Base-by-base conservation (phyloP, 1,284 basidiomycete genomes). In the Ganoderma leucocontextum region DNA sequence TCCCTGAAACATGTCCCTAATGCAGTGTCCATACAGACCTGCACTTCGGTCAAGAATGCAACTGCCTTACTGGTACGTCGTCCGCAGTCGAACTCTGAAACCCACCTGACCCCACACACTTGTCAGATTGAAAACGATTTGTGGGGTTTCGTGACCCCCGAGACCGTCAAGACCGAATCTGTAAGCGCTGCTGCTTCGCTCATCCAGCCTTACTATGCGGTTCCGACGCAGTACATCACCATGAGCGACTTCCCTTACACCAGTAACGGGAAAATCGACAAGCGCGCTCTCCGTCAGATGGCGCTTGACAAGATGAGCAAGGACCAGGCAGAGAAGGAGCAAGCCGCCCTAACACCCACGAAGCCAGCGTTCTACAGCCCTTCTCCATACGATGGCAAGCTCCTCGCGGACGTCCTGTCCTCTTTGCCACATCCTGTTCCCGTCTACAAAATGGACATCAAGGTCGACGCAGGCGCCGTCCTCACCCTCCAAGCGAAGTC, bases 161-260 rank as follows among this genome's bases (percentile, higher is more conserved):
- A 75, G 5, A 77, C 71, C n/a, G 80, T 82, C 12, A 77, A 79
- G 59, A 71, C 79, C 19, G 82, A 84, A 38, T 78, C 78, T 35
- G 84, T 88, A 10, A 80, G 79, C 64, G 78, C 79, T 19, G 82
- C 84, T 29, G 80, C 84, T 4, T 78, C 83, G 29, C 83, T 85
- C 70, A 80, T 87, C 22, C 86, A 88, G 73, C 87, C 88, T 15
- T 88, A 89, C 76, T 89, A 89, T 75, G 87, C 87, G 5, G 85
- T 88, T 17, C 88, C 88, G 2, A 82, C 83, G 0, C 80, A 81
- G 47, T 83, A 82, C 69, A 67, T 85, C 55, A 75, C 79, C 5
- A 76, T 88, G 67, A 78, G 78, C 41, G 78, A 80, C 33, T 84
- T 89, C 69, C 87, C 87, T 15, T 81, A 84, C 70, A 89, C 87